phyloP scores from a whole-genome alignment of 352 stramenopile species.

The Pythium inflatum region DNA sequence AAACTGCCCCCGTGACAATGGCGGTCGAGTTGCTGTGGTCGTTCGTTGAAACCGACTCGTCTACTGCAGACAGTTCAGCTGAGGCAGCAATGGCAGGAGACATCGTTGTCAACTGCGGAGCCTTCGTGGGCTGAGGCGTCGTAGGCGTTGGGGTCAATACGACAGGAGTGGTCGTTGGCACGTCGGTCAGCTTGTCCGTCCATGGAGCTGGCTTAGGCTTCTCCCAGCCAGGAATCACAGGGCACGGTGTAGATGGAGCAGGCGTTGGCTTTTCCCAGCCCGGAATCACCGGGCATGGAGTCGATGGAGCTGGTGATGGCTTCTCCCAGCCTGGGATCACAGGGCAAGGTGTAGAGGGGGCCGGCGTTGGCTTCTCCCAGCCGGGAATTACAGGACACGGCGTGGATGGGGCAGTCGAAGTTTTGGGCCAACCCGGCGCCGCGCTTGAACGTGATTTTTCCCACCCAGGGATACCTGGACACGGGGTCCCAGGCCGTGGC shows the following conservation, averaged over 20 bases:
- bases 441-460: too few species aligned
- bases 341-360: conserved; percentile 32
- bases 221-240: conserved; percentile 35
- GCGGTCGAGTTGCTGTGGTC: conserved; percentile 4
- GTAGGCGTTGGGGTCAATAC: not conserved
- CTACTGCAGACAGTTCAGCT: conserved; percentile 5
- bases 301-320: not conserved
- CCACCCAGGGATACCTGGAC: too few species aligned
- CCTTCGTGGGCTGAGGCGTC: not conserved
- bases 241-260: conserved; percentile 33
- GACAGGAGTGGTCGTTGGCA: too few species aligned
- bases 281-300: conserved; percentile 35
- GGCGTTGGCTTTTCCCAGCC: conserved; percentile 37
- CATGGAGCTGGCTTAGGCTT: conserved; percentile 32
- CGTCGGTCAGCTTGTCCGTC: too few species aligned
- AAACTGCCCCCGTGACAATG: conserved; percentile 9
- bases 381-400: conserved; percentile 38
- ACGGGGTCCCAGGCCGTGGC: too few species aligned
- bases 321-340: conserved; percentile 31
- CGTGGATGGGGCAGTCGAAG: too few species aligned
- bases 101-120: not conserved
- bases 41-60: not conserved
- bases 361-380: conserved; percentile 19
- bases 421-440: too few species aligned
- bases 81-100: conserved; percentile 11